These are phyloP conservation scores for Aspergillus sp. DNA, from an alignment of 2,329 filamentous ascomycete species.

Conservation along the genomic window DNA sequence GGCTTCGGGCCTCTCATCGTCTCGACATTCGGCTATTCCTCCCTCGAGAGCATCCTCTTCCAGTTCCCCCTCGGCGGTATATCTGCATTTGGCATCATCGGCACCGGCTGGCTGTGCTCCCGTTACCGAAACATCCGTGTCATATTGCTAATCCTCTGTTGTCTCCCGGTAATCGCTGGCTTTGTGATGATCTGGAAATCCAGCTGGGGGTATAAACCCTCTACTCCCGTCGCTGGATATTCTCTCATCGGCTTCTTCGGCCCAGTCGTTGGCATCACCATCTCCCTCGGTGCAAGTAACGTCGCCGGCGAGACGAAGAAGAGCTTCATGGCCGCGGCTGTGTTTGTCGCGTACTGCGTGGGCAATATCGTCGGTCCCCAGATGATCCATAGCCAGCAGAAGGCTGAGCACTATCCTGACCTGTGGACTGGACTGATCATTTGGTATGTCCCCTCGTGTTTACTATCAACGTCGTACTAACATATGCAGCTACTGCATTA, in stretches of 20 bases:
- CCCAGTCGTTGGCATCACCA: conserved; percentile 64
- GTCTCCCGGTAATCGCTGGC: conserved; percentile 72
- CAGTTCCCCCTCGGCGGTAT: conserved; percentile 73
- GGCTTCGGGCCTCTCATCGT: conserved; percentile 73
- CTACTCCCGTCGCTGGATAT: conserved; percentile 68
- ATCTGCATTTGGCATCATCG: conserved; percentile 65
- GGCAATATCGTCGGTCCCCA: conserved; percentile 76
- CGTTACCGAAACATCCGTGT: conserved; percentile 64
- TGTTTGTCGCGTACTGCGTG: conserved; percentile 74
- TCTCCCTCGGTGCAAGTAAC: conserved; percentile 62
- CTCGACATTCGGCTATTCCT: conserved; percentile 66
- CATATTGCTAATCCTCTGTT: conserved; percentile 63
- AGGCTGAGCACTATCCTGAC: conserved; percentile 66
- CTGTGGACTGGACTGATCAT: conserved; percentile 70
- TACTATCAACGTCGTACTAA: not conserved
- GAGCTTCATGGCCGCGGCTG: conserved; percentile 70
- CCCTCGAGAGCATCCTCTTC: conserved; percentile 66
- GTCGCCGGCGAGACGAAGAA: conserved; percentile 77
- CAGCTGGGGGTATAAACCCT: conserved; percentile 62
- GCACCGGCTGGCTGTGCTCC: conserved; percentile 65
- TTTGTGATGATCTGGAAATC: conserved; percentile 74
- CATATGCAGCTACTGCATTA: conserved; percentile 58
- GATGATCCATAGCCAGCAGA: conserved; percentile 66
- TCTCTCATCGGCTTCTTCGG: conserved; percentile 73
- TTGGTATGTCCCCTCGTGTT: conserved; percentile 28